Evolutionary conservation across 768 basidiomycete species (phyloP), one percentile per base, ranked within the genome.

Genomic region (Suillus bovinus): DNA sequence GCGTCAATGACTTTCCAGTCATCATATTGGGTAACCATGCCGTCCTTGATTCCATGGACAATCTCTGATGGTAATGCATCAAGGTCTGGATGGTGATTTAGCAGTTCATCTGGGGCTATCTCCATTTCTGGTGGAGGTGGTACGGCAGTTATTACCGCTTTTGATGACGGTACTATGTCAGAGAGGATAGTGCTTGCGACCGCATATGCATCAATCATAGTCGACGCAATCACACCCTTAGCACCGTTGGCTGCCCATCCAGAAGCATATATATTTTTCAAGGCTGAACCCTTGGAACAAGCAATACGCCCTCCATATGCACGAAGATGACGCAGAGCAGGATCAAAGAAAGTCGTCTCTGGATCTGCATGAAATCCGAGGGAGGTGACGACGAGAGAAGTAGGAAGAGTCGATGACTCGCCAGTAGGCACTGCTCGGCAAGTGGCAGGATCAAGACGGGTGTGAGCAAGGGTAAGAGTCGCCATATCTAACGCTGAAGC

Each of bases 231-330:
- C 14, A 99, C 95, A 11, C 96, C 96, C 58, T 86, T 88, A 0
- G 97, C 95, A 39, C 96, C 96, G 4, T 84, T 87, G 2, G 93
- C 89, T 2, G 93, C 89, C 97, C 97, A 99, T 11, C 96, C 96
- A 1, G 92, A 89, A 1, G 93, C 90, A 71, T 97, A 99, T n/a
- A 96, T 79, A 62, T 85, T 85, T 41, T 79, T 81, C 41, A 88
- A 66, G 13, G 76, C 72, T 5, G 64, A 60, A 0, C 81, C 81
- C 5, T 65, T 66, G 4, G 72, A 66, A 13, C 78, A 77, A 31
- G 84, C 68, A 9, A 91, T 76, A 14, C 86, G 80, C 5, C 84
- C 84, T 8, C 74, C 73, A 3, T 73, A 64, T 1, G 83, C 82
- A n/a, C 86, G 83, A 16, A 91, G 76, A 67, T 86, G 87, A 3